Percentiles rank a stretch among this genome's conserved stretches.
phyloP scores from a whole-genome alignment of 257 asterid species.

The Eustoma russellianum region DNA sequence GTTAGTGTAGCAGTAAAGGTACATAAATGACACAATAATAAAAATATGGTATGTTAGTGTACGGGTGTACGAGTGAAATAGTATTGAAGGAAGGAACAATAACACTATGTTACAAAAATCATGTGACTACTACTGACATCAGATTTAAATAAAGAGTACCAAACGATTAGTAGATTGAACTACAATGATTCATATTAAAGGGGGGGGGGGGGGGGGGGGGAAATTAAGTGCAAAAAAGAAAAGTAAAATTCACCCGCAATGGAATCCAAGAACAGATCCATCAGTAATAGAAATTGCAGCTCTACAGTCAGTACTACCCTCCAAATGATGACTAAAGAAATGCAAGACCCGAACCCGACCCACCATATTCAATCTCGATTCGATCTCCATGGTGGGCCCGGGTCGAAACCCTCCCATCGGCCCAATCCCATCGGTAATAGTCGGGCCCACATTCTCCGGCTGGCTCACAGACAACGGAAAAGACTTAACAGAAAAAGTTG shows the following conservation, averaged over 20 bases:
- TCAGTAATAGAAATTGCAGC: slow-evolving; percentile 52
- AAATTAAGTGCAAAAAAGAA: neutral
- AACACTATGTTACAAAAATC: too few species aligned
- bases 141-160: too few species aligned
- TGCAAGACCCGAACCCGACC: slow-evolving; percentile 77
- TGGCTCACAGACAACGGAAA: slow-evolving; percentile 36
- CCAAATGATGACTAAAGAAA: slow-evolving; percentile 59
- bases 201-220: too few species aligned
- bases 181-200: too few species aligned
- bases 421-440: slow-evolving; percentile 32
- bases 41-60: too few species aligned
- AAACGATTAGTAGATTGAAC: too few species aligned
- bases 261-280: slow-evolving; percentile 78
- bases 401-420: slow-evolving; percentile 34
- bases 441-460: slow-evolving; percentile 40
- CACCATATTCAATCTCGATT: slow-evolving; percentile 61
- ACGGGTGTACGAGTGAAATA: too few species aligned
- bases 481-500: slow-evolving; percentile 60
- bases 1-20: too few species aligned
- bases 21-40: too few species aligned
- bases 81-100: too few species aligned
- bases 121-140: too few species aligned
- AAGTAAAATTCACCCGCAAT: slow-evolving; percentile 26
- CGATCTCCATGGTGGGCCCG: slow-evolving; percentile 71
- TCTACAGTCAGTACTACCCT: slow-evolving; percentile 53